Base-by-base conservation (phyloP, 1,139 yeast species). In the Suhomyces panamericanus region DNA sequence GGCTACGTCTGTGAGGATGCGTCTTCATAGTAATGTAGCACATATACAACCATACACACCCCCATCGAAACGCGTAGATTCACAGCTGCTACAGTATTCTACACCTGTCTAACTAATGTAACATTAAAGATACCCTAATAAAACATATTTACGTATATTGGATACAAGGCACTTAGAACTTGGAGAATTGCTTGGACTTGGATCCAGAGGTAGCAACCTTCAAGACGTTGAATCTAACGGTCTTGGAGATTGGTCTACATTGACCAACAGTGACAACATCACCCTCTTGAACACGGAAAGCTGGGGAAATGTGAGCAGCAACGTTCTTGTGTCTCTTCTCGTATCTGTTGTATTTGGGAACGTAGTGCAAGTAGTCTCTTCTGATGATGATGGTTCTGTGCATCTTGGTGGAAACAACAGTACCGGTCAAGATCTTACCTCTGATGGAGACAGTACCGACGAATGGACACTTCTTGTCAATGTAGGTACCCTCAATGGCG, bases 271-370 rank as follows among this genome's bases (percentile, higher is more conserved):
- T 91, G 70, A 95, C 99, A 64, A 87, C 82, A 73, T 95, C 99
- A 83, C 99, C 99, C 76, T 91, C 98, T 75, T 81, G 80, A 68
- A 91, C 97, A 83, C 99, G 96, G 98, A 93, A 93, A 78, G 99
- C 99, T 79, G 99, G 99, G 60, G 98, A 91, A 69, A 95, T 89
- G 83, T 93, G 99, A 68, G 97, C 99, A 75, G 99, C 95, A 60
- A 95, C 84, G 85, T 93, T 95, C 95, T 93, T 95, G 89, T 93
- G 99, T 84, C 99, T 91, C 89, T 93, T 93, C 84, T 93, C 99
- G 87, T 90, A 93, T 87, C 99, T 91, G 96, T 91, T 93, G 85
- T 93, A 93, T 87, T 95, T 93, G 78, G 98, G 96, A 77, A 93
- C 87, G 81, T 89, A 95, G 83, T 95, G 99, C 77, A 95, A 89